Evolutionary conservation across 2,329 filamentous ascomycete species (phyloP).

Genomic region (Fusarium haematococcum): DNA sequence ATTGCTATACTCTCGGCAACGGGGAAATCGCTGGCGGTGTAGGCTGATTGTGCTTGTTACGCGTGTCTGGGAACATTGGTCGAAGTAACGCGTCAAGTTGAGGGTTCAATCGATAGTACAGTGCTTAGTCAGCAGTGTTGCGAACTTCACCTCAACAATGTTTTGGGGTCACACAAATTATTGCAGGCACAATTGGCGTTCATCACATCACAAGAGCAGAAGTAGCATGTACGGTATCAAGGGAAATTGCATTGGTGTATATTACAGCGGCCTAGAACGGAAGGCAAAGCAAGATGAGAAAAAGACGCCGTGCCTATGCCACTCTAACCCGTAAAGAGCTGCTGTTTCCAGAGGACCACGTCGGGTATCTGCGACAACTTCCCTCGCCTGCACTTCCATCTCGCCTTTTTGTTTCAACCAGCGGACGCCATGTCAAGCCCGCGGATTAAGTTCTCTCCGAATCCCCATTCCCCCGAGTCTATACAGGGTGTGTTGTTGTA

Average conservation of each 20-base stretch:
- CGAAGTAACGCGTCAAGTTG: not conserved
- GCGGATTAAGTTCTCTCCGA: constrained; percentile 46
- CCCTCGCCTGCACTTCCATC: constrained; percentile 59
- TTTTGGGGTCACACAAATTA: not conserved
- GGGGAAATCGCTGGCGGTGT: not conserved
- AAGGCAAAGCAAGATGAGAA: constrained; percentile 58
- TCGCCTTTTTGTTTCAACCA: constrained; percentile 60
- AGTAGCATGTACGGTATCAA: constrained; percentile 46
- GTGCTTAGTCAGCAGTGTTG: constrained; percentile 29
- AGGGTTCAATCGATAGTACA: not conserved
- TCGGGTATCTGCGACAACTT: constrained; percentile 55
- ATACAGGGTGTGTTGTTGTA: constrained; percentile 53
- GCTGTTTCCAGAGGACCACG: constrained; percentile 54
- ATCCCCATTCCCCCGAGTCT: constrained; percentile 52
- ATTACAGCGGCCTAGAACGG: constrained; percentile 70
- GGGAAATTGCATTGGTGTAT: constrained; percentile 70
- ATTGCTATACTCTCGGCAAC: constrained; percentile 44
- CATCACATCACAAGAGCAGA: not conserved
- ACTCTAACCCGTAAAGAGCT: constrained; percentile 61
- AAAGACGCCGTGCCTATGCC: constrained; percentile 62
- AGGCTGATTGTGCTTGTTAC: not conserved
- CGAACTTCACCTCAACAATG: not conserved
- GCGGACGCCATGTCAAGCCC: constrained; percentile 53
- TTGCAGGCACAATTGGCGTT: not conserved
- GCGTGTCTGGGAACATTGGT: not conserved